Evolutionary conservation across 2,329 filamentous ascomycete genomes (phyloP).

Genomic region (Nemania abortiva): DNA sequence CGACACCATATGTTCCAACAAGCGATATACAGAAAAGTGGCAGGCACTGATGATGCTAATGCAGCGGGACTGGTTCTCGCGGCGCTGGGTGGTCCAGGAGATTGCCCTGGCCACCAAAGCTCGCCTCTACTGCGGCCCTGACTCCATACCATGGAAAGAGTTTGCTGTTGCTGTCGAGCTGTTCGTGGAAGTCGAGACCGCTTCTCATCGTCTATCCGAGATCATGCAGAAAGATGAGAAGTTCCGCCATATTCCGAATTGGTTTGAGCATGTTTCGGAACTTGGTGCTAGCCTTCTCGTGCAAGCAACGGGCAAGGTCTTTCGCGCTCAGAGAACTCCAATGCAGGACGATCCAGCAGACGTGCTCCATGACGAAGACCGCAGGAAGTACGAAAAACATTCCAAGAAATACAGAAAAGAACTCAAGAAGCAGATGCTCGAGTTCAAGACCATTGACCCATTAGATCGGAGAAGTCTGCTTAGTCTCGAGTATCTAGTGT

Average conservation of each 20-base stretch:
- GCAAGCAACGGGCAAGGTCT: slow-evolving; percentile 36
- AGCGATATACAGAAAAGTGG: slow-evolving; percentile 45
- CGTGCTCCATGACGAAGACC: too few species aligned
- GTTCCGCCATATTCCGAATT: slow-evolving; percentile 34
- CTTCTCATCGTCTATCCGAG: slow-evolving; percentile 47
- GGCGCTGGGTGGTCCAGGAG: slow-evolving; percentile 60
- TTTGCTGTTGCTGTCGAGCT: slow-evolving; percentile 56
- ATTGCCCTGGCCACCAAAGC: slow-evolving; percentile 53
- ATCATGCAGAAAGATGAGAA: slow-evolving; percentile 32
- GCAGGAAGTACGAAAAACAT: neutral
- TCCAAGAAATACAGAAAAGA: neutral
- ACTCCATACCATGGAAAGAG: slow-evolving; percentile 53
- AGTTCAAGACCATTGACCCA: slow-evolving; percentile 14
- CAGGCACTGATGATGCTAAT: slow-evolving; percentile 53
- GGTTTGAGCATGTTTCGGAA: slow-evolving; percentile 33
- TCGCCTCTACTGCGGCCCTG: slow-evolving; percentile 54
- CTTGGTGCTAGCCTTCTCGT: slow-evolving; percentile 35
- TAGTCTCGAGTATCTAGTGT: slow-evolving; percentile 37
- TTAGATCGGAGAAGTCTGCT: slow-evolving; percentile 12
- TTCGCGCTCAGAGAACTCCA: slow-evolving; percentile 13
- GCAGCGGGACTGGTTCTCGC: slow-evolving; percentile 55
- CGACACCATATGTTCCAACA: slow-evolving; percentile 45
- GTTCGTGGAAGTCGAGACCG: slow-evolving; percentile 55
- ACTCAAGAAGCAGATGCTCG: too few species aligned
- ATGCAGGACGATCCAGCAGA: slow-evolving; percentile 6